Evolutionary conservation across 2,329 filamentous ascomycete species (phyloP).

Genomic region (Teratosphaeria zuluensis): DNA sequence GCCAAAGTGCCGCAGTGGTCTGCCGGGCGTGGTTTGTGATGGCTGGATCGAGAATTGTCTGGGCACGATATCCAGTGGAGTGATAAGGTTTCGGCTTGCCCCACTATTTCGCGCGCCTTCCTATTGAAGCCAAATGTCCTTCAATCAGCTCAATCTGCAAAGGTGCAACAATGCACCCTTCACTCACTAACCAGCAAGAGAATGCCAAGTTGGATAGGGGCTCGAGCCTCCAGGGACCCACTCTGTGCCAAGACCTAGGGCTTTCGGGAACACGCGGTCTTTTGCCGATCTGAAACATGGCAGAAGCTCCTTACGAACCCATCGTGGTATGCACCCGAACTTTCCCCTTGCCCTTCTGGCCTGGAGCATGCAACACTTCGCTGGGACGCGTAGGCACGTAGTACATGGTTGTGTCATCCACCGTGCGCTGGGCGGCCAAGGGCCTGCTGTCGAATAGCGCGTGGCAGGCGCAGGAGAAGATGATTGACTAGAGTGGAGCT

Average conservation of each 20-base stretch:
- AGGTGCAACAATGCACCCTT: no score
- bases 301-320: background rate
- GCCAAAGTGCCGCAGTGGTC: constrained; percentile 7
- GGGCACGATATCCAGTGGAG: no score
- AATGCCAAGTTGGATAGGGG: no score
- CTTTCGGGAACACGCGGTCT: background rate
- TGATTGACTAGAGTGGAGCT: background rate
- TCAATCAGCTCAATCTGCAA: no score
- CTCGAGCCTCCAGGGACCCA: no score
- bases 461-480: background rate
- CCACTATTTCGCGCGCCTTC: no score
- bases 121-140: no score
- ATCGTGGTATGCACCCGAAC: background rate
- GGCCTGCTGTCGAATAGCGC: background rate
- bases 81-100: no score
- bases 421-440: background rate
- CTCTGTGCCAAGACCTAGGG: background rate
- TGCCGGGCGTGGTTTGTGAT: background rate
- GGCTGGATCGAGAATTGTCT: no score
- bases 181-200: background rate
- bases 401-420: background rate
- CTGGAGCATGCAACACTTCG: background rate
- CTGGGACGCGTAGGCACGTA: background rate
- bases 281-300: background rate
- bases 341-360: background rate